Evolutionary conservation across 768 basidiomycete genomes (phyloP).

Genomic region (Hirschioporus abietinus): DNA sequence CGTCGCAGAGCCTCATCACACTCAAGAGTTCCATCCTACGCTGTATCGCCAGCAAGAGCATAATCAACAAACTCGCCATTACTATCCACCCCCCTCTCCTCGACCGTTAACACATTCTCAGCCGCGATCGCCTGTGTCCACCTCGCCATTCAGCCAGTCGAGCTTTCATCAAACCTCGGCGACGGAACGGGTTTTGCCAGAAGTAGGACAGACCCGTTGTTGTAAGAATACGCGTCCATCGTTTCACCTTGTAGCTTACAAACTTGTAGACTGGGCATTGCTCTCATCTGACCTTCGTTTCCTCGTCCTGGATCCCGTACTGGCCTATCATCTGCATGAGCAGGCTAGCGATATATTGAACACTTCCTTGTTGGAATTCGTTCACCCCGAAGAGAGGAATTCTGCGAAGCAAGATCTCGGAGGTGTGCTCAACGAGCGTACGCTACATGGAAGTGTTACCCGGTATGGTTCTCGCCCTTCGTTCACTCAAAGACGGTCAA

Average conservation of each 20-base stretch:
- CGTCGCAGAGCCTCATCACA: background rate
- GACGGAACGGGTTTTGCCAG: constrained; percentile 32
- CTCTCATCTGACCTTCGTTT: constrained; percentile 72
- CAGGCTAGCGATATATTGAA: constrained; percentile 68
- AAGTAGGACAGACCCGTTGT: constrained; percentile 68
- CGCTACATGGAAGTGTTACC: constrained; percentile 80
- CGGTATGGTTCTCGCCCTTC: constrained; percentile 36
- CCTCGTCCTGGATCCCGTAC: constrained; percentile 80
- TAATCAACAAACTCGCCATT: background rate
- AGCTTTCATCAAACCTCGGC: background rate
- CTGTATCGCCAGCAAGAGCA: background rate
- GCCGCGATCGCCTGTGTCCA: background rate
- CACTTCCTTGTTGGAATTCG: constrained; percentile 66
- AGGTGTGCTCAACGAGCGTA: constrained; percentile 66
- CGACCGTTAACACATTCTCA: background rate
- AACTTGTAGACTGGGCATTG: constrained; percentile 74
- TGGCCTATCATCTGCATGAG: constrained; percentile 63
- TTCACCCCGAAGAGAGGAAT: constrained; percentile 79
- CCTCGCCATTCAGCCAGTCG: background rate
- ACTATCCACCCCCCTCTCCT: background rate
- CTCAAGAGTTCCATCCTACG: background rate
- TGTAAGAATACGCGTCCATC: constrained; percentile 45
- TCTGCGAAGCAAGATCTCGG: constrained; percentile 72
- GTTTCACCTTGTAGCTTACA: constrained; percentile 27
- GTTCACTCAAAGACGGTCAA: constrained; percentile 12